Evolutionary conservation across 2,329 filamentous ascomycete genomes (phyloP).

Genomic region (Ceratocystis diversiconidia): DNA sequence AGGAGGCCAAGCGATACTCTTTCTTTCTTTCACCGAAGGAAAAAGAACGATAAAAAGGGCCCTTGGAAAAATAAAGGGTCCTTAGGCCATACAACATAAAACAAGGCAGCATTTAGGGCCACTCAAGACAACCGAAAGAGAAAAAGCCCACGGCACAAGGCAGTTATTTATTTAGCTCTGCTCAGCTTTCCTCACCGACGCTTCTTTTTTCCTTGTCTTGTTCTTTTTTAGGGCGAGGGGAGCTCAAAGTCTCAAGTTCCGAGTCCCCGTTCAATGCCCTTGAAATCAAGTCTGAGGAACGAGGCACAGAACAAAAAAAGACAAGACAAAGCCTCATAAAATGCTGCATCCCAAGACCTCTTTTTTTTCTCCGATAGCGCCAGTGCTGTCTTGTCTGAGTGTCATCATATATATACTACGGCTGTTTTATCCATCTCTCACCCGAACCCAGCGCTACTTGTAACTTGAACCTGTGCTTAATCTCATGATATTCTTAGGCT

Average conservation of each 20-base stretch:
- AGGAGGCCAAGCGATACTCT: not conserved
- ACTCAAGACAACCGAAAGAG: not conserved
- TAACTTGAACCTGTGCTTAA: not conserved
- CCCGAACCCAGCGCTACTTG: not conserved
- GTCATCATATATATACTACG: not conserved
- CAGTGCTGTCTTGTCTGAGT: not conserved
- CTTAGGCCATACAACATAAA: not conserved
- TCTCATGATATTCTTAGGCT: not conserved
- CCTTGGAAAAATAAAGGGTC: not conserved
- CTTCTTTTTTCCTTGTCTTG: too few relatives aligned
- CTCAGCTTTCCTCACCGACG: not conserved
- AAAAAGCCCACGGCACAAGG: not conserved
- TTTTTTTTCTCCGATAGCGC: conserved; percentile 2
- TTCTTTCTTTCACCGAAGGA: not conserved
- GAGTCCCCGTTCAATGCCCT: not conserved
- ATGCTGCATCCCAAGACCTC: not conserved
- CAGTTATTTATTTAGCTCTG: not conserved
- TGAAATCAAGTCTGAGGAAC: not conserved
- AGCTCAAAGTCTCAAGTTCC: too few relatives aligned
- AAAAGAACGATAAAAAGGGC: not conserved
- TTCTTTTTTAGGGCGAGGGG: too few relatives aligned
- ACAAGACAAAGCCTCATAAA: conserved; percentile 5
- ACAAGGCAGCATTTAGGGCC: not conserved
- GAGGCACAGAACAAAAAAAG: not conserved
- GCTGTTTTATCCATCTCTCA: not conserved